Evolutionary conservation across 805 yeast species (phyloP), one percentile per base, ranked within the genome.

Genomic region (Barnettozyma salicaria): DNA sequence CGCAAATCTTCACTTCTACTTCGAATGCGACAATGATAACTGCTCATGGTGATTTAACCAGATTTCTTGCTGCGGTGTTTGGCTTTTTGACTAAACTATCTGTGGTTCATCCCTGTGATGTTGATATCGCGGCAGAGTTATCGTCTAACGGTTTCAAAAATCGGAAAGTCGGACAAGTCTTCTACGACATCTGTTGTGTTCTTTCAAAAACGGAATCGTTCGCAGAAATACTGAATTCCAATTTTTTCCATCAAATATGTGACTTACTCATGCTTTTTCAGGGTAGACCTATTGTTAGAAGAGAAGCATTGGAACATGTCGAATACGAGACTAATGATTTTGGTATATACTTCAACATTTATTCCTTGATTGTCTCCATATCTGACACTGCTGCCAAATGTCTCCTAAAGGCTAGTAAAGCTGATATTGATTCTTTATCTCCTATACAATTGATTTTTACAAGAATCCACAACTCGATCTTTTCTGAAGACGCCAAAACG

Each of bases 241-340:
- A 64, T 21, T 69, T 80, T 17, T 61, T 81, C 6, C 63, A 68
- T 2, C 80, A 78, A 61, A 67, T 81, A 1, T 71, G 84, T 30
- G 86, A 82, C 44, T 67, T 86, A 8, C 49, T 84, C 21, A 61
- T 74, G 2, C 59, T 86, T 22, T 83, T 87, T 49, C 92, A 87
- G 57, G 89, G 95, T 4, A 69, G 77, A 31, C 84, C 92, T 1
- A 78, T 83, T 0, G 62, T 86, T 49, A 72, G 68, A 43, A 68
- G 97, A 41, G 96, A 87, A 52, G 75, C 77, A 4, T 67, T 72
- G 6, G 80, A 76, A 41, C 98, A 90, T 57, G 88, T 90, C 8
- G 96, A 89, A 54, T 92, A 83, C 55, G 98, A 90, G 54, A 79
- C 78, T 30, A 85, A 84, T 22, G 90, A 85, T 35, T 92, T 50